Evolutionary conservation across 73 alveolate species (phyloP), one percentile per base, ranked within the genome.

Genomic region (Effrenium voratum): DNA sequence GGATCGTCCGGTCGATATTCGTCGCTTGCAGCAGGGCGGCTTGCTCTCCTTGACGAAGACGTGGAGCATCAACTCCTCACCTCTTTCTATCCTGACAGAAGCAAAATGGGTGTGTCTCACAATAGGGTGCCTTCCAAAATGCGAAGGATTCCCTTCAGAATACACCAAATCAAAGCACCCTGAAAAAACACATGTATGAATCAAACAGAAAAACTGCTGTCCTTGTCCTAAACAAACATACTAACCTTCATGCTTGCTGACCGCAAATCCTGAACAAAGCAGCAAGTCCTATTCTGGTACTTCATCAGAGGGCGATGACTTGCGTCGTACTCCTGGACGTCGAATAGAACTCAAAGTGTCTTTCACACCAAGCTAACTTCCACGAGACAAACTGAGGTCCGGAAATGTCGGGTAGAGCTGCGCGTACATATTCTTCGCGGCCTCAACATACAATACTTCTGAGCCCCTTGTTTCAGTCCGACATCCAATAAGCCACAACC

Each of bases 21-120:
- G 8, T 19, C 8, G 19, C 26, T 52, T n/a, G n/a, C 26, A 16
- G 34, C 47, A 36, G 5, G 49, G 52, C 38, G 68, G 55, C 95
- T 87, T 87, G 95, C 95, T 87, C 95, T 87, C 95, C 70, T 87
- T 87, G 95, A 87, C 63, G 70, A 87, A 87, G 47, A 87, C 70
- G 38, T 87, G 63, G 13, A 87, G 95, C n/a, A 70, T 87, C n/a
- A 87, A 70, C 15, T 46, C n/a, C 47, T 87, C 95, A 32, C 95
- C 95, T 28, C 95, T 34, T 30, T 87, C 95, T 87, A 87, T 87
- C 95, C 95, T 87, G 45, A 2, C 41, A 57, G 52, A 15, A 38
- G 55, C 40, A n/a, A 5, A 82, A 15, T 36, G 52, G 13, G 52
- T 40, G 30, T 10, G 0, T 15, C 10, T 16, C 13, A 15, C 26